A percentile compares a stretch with the other conserved stretches of the same genome.
These are phyloP conservation scores for Penicillium lividum DNA, from an alignment of 495 filamentous ascomycete species.

Conservation along the genomic window DNA sequence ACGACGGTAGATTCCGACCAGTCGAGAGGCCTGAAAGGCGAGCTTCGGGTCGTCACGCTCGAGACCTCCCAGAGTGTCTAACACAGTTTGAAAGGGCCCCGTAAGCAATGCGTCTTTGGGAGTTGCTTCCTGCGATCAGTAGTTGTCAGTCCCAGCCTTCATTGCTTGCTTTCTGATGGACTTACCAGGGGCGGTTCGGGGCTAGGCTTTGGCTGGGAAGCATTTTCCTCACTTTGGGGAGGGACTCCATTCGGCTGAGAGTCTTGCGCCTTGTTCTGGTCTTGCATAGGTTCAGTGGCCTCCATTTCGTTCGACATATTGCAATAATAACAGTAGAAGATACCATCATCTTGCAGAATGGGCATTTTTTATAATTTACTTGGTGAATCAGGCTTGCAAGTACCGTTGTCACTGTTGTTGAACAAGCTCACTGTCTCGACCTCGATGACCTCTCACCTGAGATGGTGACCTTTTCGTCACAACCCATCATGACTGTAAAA, in stretches of 20 bases:
- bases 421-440: background rate
- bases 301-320: background rate
- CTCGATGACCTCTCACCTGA: background rate
- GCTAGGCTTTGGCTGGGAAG: background rate
- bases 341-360: background rate
- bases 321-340: background rate
- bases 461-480: background rate
- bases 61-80: constrained; percentile 5
- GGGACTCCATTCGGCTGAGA: background rate
- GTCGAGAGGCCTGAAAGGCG: constrained; percentile 10
- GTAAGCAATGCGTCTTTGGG: background rate
- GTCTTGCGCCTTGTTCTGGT: background rate
- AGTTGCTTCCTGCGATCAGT: background rate
- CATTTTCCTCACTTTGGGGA: background rate
- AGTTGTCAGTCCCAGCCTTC: background rate
- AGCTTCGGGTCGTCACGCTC: constrained; percentile 15
- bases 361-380: background rate
- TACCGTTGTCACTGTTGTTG: background rate
- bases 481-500: background rate
- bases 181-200: background rate
- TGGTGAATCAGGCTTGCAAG: background rate
- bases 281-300: background rate
- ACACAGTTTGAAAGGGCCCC: constrained; percentile 6
- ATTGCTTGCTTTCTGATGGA: background rate
- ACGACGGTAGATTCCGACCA: constrained; percentile 10